Base-by-base conservation (phyloP, 1,284 basidiomycete genomes). In the Ganoderma boninense region DNA sequence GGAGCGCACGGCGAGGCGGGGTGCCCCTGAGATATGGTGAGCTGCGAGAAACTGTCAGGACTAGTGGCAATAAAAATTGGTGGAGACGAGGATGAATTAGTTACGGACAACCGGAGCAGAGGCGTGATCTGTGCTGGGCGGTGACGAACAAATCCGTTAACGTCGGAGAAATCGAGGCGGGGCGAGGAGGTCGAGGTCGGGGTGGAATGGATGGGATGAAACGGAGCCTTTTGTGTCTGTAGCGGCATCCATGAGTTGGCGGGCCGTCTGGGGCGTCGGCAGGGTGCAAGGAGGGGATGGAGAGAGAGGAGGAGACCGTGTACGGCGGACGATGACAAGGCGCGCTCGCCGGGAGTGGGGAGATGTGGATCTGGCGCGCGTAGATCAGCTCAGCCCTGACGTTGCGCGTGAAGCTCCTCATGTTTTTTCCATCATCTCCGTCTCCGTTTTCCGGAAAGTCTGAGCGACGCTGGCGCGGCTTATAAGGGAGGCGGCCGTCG, bases 101-200 rank as follows among this genome's bases (percentile, higher is more conserved):
- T 35, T 57, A 57, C 54, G 54, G 54, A 54, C 69, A 71, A 67
- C 60, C 57, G 69, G 62, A 65, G 66, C 57, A 70, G 73, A 69
- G 69, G 70, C 70, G 72, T 66, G 66, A 70, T 69, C 67, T 70
- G 67, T 68, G 69, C 32, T 69, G 69, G 64, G 65, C 65, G 66
- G 63, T 74, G 73, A 74, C 73, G 62, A 70, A 56, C 35, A 62
- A 67, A 66, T 65, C 73, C 73, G 73, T 69, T 67, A 26, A 64
- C 56, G 69, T 72, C 73, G 73, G 73, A 74, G 70, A 65, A 54
- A 62, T 40, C 26, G 43, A 62, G 38, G 65, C 32, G 42, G 40
- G 46, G 40, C 54, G 54, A 10, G 71, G 7, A 40, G 40, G 52
- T 14, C 49, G 43, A 16, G 57, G 60, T 20, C 4, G 66, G 4